Conservation (phyloP, 1,284 basidiomycete species). For the Retiboletus flavoniger region DNA sequence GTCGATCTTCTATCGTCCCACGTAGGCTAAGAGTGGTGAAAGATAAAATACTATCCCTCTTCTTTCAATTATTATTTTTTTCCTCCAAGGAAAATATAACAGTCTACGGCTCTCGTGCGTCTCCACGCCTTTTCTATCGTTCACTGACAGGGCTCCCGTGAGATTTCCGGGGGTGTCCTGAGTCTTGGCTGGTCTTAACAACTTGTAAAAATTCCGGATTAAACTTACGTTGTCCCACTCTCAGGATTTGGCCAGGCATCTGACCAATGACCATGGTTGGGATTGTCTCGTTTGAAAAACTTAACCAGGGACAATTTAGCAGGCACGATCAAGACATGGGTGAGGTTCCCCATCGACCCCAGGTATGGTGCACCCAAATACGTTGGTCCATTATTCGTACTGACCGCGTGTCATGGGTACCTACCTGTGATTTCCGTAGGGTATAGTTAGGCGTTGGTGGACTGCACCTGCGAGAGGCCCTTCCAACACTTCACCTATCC, state of each 20-base stretch:
- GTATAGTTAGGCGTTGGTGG: background rate
- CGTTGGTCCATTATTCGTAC: constrained; percentile 2
- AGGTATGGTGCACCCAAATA: constrained; percentile 17
- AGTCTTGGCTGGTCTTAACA: background rate
- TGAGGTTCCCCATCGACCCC: constrained; percentile 2
- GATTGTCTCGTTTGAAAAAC: constrained; percentile 1
- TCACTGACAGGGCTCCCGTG: background rate
- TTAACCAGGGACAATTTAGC: constrained; percentile 6
- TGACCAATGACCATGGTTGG: background rate
- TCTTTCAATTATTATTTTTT: background rate
- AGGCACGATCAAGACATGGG: constrained; percentile 17
- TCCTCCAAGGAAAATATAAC: background rate
- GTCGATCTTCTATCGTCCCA: constrained; percentile 8
- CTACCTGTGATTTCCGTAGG: background rate
- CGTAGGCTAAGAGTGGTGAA: background rate
- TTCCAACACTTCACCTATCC: background rate
- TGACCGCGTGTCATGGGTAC: constrained; percentile 4
- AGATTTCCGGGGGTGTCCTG: background rate
- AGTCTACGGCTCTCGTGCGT: background rate
- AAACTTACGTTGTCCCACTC: background rate
- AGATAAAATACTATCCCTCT: background rate
- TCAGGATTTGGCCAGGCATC: background rate
- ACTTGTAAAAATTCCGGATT: too few species aligned
- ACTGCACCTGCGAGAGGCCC: background rate
- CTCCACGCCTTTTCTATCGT: background rate